These are phyloP conservation scores for Colletotrichum tamarilloi DNA, from an alignment of 2,329 filamentous ascomycete species.

Conservation along the genomic window DNA sequence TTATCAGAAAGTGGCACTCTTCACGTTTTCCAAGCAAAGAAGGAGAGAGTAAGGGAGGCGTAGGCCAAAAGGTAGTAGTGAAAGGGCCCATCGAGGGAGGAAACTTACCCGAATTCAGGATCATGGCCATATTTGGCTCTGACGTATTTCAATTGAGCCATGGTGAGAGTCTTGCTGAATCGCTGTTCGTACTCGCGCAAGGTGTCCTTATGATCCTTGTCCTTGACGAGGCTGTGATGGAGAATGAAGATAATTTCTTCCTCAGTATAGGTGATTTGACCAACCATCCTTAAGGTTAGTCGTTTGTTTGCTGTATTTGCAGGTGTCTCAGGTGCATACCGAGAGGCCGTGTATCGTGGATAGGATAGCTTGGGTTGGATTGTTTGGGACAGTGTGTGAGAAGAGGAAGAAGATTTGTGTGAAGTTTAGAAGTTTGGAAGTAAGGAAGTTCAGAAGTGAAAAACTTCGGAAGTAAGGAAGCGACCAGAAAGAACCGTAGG, in stretches of 20 bases:
- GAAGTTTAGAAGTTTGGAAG: not conserved
- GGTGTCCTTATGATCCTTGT: constrained; percentile 42
- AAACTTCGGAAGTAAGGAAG: not conserved
- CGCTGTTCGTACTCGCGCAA: constrained; percentile 40
- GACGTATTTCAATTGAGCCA: constrained; percentile 50
- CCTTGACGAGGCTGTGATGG: constrained; percentile 40
- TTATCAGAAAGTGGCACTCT: not conserved
- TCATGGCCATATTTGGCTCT: constrained; percentile 54
- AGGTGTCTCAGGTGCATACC: not conserved
- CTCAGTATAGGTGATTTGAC: constrained; percentile 47
- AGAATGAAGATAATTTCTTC: constrained; percentile 51
- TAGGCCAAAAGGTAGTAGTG: not conserved
- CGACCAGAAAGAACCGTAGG: too few species aligned
- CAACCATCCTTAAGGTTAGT: constrained; percentile 43
- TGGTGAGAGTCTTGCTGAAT: constrained; percentile 44
- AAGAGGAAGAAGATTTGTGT: not conserved
- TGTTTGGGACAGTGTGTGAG: not conserved
- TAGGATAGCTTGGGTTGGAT: not conserved
- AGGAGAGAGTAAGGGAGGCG: too few species aligned
- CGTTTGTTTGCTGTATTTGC: not conserved
- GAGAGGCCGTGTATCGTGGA: not conserved
- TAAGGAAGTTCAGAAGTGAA: too few species aligned
- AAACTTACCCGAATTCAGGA: constrained; percentile 50
- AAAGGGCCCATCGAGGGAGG: not conserved
- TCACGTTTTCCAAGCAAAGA: not conserved